phyloP scores from a whole-genome alignment of 106 monocot genomes.

The Dendrobium huoshanense region DNA sequence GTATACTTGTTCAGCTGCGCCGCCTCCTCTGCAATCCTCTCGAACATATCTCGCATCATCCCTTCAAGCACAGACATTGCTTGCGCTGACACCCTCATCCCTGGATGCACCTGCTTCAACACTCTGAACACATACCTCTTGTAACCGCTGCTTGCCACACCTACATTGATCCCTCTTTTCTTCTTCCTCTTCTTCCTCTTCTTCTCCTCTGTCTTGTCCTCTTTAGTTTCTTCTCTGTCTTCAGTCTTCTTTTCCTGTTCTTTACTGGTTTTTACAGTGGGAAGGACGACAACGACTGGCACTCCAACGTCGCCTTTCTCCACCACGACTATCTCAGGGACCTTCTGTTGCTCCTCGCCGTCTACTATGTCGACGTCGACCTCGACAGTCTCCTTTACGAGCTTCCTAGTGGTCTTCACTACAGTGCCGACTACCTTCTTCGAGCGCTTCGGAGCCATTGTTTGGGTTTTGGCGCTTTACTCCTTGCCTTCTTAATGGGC shows the following conservation, averaged over 20 bases:
- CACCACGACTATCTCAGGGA: neutral
- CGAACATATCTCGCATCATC: slow-evolving; percentile 53
- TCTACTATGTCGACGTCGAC: neutral
- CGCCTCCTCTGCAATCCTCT: slow-evolving; percentile 43
- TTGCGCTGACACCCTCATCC: slow-evolving; percentile 20
- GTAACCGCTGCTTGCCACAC: slow-evolving; percentile 18
- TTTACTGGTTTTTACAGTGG: neutral
- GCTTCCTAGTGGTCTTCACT: slow-evolving; percentile 13
- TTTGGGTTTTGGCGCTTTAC: neutral
- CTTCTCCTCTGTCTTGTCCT: neutral
- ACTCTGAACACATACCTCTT: slow-evolving; percentile 45
- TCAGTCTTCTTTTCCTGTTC: neutral
- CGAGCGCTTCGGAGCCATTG: slow-evolving; percentile 19
- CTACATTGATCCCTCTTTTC: neutral
- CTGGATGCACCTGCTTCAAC: slow-evolving; percentile 52
- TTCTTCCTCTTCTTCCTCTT: slow-evolving; percentile 2
- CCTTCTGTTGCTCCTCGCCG: neutral
- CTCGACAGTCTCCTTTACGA: slow-evolving; percentile 19
- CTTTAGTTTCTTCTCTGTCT: neutral
- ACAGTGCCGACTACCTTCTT: slow-evolving; percentile 8
- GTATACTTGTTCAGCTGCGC: slow-evolving; percentile 16
- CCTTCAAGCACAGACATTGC: slow-evolving; percentile 41
- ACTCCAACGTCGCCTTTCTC: neutral
- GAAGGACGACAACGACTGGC: neutral
- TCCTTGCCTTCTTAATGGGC: neutral